Percentiles rank a stretch among this genome's conserved stretches.
These are phyloP conservation scores for Galerina marginata DNA, from an alignment of 768 basidiomycete genomes.

Conservation along the genomic window DNA sequence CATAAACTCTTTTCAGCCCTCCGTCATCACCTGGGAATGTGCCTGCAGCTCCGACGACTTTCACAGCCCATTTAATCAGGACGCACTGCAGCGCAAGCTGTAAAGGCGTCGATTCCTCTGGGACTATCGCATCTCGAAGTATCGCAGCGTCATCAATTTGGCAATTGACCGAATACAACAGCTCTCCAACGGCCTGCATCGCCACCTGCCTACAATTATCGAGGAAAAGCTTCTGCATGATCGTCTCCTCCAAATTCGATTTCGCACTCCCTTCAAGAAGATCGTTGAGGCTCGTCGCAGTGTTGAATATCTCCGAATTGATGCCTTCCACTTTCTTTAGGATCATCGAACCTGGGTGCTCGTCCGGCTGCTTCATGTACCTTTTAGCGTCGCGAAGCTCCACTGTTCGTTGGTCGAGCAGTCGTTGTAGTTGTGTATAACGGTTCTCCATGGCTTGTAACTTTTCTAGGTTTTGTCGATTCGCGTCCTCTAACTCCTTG, in stretches of 20 bases:
- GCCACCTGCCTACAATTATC: constrained; percentile 1
- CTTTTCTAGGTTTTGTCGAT: not conserved
- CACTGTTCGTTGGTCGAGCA: constrained; percentile 11
- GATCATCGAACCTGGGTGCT: constrained; percentile 11
- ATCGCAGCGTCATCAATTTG: constrained; percentile 10
- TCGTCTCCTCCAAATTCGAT: constrained; percentile 6
- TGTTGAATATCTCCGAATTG: constrained; percentile 24
- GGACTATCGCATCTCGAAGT: not conserved
- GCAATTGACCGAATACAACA: constrained; percentile 6
- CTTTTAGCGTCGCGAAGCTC: constrained; percentile 18
- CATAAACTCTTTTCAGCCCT: not conserved
- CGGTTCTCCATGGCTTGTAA: not conserved
- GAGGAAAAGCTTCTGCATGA: not conserved
- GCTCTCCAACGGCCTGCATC: not conserved
- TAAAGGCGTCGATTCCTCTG: constrained; percentile 10
- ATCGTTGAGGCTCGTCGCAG: constrained; percentile 28
- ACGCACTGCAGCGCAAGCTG: constrained; percentile 11
- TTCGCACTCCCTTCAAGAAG: constrained; percentile 38
- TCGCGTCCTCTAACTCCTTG: constrained; percentile 3
- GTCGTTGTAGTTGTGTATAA: not conserved
- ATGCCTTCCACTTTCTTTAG: constrained; percentile 23
- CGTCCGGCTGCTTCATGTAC: constrained; percentile 17
- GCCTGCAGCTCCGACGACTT: constrained; percentile 2
- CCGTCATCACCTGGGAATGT: not conserved
- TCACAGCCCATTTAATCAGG: constrained; percentile 4